Evolutionary conservation across 306 rosid genomes (phyloP).

Genomic region (Quercus rubra): DNA sequence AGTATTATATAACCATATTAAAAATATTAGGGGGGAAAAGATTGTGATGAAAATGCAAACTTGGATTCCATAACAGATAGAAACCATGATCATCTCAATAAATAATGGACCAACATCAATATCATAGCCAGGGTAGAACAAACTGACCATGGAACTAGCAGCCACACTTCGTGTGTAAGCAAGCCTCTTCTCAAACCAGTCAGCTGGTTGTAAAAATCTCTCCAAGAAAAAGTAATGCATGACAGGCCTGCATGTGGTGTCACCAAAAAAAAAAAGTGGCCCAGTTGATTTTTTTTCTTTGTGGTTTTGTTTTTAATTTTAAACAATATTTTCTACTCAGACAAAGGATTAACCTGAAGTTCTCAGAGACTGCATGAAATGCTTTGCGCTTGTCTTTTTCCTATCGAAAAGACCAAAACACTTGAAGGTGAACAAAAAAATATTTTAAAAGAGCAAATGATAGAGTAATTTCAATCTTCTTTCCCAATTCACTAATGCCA

Average conservation of each 20-base stretch:
- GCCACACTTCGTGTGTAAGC: conserved; percentile 90
- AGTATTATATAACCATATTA: background rate
- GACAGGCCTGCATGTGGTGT: conserved; percentile 67
- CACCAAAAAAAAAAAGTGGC: conserved; percentile 2
- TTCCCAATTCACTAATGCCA: background rate
- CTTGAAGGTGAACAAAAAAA: background rate
- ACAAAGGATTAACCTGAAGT: conserved; percentile 42
- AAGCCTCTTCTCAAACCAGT: conserved; percentile 97
- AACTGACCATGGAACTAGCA: conserved; percentile 89
- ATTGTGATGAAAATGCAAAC: background rate
- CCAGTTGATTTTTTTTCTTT: background rate
- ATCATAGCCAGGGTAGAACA: conserved; percentile 12
- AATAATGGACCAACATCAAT: background rate
- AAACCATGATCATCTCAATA: background rate
- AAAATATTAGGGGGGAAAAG: background rate
- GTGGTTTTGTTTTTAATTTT: too few relatives aligned
- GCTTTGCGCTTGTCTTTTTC: conserved; percentile 94
- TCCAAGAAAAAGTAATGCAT: conserved; percentile 97
- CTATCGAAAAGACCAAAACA: conserved; percentile 35
- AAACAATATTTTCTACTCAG: conserved; percentile 11
- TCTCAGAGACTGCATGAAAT: conserved; percentile 65
- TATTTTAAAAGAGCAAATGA: background rate
- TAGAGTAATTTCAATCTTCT: background rate
- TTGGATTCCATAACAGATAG: background rate
- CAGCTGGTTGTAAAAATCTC: conserved; percentile 86